These are phyloP conservation scores for Fagus crenata DNA, from an alignment of 306 rosid genomes.

Conservation along the genomic window DNA sequence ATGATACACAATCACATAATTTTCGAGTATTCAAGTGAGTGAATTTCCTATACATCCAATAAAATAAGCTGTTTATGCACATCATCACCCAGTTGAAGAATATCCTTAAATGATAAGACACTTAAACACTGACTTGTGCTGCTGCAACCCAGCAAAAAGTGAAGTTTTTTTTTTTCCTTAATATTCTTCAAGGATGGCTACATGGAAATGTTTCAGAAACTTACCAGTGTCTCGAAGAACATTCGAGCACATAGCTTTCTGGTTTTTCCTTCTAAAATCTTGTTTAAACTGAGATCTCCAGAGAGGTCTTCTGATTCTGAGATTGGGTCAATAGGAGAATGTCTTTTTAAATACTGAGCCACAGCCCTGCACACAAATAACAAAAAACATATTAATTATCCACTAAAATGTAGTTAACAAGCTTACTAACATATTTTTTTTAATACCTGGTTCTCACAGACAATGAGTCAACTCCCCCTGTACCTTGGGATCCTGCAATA, in stretches of 20 bases:
- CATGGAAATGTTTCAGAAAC: slow-evolving; percentile 18
- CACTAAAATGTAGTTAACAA: not conserved
- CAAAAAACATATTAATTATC: not conserved
- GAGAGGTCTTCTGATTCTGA: slow-evolving; percentile 44
- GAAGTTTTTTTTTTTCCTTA: not conserved
- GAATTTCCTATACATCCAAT: not conserved
- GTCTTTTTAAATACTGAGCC: slow-evolving; percentile 63
- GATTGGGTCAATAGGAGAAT: slow-evolving; percentile 53
- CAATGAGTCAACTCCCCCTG: slow-evolving; percentile 49
- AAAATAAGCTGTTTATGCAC: not conserved
- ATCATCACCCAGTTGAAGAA: not conserved
- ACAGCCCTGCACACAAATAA: slow-evolving; percentile 52
- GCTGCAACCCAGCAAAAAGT: not conserved
- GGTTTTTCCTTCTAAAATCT: slow-evolving; percentile 72
- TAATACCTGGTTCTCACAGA: slow-evolving; percentile 74
- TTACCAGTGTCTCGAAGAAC: slow-evolving; percentile 88
- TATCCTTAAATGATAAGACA: not conserved
- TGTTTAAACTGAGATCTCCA: slow-evolving; percentile 64
- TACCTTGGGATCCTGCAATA: slow-evolving; percentile 61
- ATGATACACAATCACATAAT: not conserved
- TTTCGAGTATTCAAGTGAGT: not conserved
- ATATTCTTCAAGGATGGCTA: not conserved
- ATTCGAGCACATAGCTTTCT: slow-evolving; percentile 72
- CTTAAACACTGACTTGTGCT: not conserved
- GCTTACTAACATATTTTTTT: not conserved